Conservation (phyloP, 257 asterid species). For the Fraxinus pennsylvanica region DNA sequence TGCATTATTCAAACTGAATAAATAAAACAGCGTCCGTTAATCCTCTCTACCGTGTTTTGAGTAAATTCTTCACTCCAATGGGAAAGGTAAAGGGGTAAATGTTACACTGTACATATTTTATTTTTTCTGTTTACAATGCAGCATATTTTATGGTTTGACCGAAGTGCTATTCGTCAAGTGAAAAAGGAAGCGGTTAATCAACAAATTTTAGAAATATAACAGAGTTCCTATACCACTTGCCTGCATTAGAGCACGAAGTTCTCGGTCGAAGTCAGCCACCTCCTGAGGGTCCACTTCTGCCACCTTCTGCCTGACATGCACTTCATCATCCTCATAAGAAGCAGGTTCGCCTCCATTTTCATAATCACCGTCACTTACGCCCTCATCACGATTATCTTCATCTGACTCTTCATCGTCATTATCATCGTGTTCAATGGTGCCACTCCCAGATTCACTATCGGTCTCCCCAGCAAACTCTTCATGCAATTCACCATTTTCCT, state of each 20-base stretch:
- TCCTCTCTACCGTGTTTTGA: neutral
- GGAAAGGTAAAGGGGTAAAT: neutral
- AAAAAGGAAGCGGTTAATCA: neutral
- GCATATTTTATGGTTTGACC: neutral
- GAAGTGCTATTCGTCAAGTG: neutral
- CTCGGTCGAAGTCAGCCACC: slow-evolving; percentile 88
- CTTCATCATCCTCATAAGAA: slow-evolving; percentile 90
- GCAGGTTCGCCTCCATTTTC: slow-evolving; percentile 66
- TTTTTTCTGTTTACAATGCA: neutral
- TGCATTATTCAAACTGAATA: neutral
- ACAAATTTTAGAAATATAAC: neutral
- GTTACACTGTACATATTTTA: neutral
- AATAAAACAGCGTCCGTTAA: neutral
- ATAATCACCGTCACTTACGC: slow-evolving; percentile 74
- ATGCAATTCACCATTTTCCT: slow-evolving; percentile 72
- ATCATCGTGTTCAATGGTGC: slow-evolving; percentile 57
- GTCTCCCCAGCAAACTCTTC: slow-evolving; percentile 60
- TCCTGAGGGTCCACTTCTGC: slow-evolving; percentile 84
- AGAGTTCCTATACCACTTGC: slow-evolving; percentile 34
- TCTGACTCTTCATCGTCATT: slow-evolving; percentile 72
- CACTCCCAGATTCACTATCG: slow-evolving; percentile 93
- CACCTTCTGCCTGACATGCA: slow-evolving; percentile 85
- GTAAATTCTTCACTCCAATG: neutral
- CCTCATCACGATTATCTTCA: slow-evolving; percentile 52
- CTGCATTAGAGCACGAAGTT: slow-evolving; percentile 94